Base-by-base conservation (phyloP, 2,329 filamentous ascomycete species). In the Penicillium sp. region DNA sequence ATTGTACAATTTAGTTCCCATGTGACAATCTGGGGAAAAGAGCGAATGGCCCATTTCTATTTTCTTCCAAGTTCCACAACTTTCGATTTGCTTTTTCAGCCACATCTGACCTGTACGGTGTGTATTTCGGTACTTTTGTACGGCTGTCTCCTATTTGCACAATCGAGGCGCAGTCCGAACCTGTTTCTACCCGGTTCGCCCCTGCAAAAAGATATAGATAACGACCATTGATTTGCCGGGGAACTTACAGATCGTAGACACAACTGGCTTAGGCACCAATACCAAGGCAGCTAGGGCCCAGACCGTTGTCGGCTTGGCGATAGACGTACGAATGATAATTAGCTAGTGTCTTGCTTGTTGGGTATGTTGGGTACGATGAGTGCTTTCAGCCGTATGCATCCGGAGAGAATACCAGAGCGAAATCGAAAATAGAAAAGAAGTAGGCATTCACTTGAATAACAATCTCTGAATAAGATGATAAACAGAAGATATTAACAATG, bases 1-100 rank as follows among this genome's bases (percentile, higher is more conserved):
- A n/a, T n/a, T 3, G 7, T n/a, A 36, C 5, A n/a, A n/a, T 11
- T 23, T 11, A 30, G 49, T 46, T 23, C 16, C 19, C 30, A 35
- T 18, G n/a, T 35, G 11, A 18, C 18, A 29, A 32, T 23, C 49
- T 23, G 41, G 41, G 41, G 47, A 50, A 47, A 46, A 43, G 41
- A 6, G 47, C 11, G 16, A 36, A 39, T 46, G 14, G 26, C 10
- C 49, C 47, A 3, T 23, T 32, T 13, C 14, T 7, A 11, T 9
- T 8, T 10, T 7, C 14, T 34, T 51, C 47, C 49, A 32, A 26
- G 35, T 52, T 52, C 49, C 35, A 52, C 29, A 13, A 34, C 43
- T 39, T 52, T 52, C 49, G 32, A 40, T 47, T 35, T 19, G 23
- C 16, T 39, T 51, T 38, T 13, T 42, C 38, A 36, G 39, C 47